Base-by-base conservation (phyloP, 345 rosid genomes). In the Salix udensis region DNA sequence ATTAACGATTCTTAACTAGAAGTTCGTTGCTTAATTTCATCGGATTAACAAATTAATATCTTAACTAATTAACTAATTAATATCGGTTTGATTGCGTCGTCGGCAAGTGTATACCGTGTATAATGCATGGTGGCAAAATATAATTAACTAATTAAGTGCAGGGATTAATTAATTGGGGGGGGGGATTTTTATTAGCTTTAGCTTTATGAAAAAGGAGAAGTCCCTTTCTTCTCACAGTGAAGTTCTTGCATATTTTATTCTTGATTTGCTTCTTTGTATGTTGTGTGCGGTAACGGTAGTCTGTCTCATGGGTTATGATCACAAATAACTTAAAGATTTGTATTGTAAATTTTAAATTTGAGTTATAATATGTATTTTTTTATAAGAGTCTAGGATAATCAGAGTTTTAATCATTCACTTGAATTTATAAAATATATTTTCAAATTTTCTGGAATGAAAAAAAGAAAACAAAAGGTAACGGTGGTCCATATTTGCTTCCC, bases 151-250 rank as follows among this genome's bases (percentile, higher is more conserved):
- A 44, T 7, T 68, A 4, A 23, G 11, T 18, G 48, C 31, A 44
- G 19, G 48, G 48, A 66, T 58, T 80, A 61, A 64, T 77, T 65
- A 76, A 39, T 69, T 42, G 67, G 67, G 9, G 60, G 69, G 4
- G 5, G 11, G 30, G 48, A 30, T 16, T 46, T 53, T 71, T 74
- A 71, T 72, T 72, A 78, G 62, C 75, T 71, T 67, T 70, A 34
- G 50, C 23, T 73, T 68, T 78, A 31, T 14, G 34, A 10, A 65
- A 76, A 76, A 55, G 67, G 80, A 65, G 70, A 67, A 44, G 82
- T 84, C 87, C 70, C 70, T 79, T 79, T 79, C 85, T 37, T 19
- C 66, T 65, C 36, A 72, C 83, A 74, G 67, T 71, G 23, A 65
- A 73, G 30, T 37, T 26, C 2, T 15, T 69, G 21, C 14, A 10